Percentiles rank a stretch among this genome's conserved stretches.
Evolutionary conservation across 306 rosid genomes (phyloP).

Genomic region (Gleditsia sinensis): DNA sequence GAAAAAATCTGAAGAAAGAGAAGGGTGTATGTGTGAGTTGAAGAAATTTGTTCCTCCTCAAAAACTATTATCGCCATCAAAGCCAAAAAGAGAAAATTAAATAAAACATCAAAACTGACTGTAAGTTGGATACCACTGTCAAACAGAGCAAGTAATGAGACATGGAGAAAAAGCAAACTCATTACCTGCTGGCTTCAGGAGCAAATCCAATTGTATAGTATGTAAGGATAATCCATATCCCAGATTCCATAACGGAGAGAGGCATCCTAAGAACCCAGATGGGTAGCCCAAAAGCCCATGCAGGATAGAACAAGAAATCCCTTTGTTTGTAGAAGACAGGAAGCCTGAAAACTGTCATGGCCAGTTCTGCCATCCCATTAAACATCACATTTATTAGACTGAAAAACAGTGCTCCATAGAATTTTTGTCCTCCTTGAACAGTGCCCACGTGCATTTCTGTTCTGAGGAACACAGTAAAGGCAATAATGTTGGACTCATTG

Average conservation of each 20-base stretch:
- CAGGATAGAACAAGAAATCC: slow-evolving; percentile 74
- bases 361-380: slow-evolving; percentile 73
- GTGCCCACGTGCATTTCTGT: slow-evolving; percentile 64
- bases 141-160: not conserved
- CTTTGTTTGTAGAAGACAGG: slow-evolving; percentile 79
- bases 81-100: not conserved
- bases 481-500: too few relatives aligned
- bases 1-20: slow-evolving; percentile 54
- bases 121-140: not conserved
- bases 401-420: slow-evolving; percentile 74
- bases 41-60: not conserved
- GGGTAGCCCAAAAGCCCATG: slow-evolving; percentile 79
- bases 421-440: slow-evolving; percentile 56
- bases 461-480: slow-evolving; percentile 66
- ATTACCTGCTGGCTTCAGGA: slow-evolving; percentile 72
- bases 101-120: not conserved
- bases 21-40: not conserved
- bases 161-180: slow-evolving; percentile 10
- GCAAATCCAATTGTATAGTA: slow-evolving; percentile 86
- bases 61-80: not conserved
- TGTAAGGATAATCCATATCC: slow-evolving; percentile 70
- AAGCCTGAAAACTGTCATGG: slow-evolving; percentile 63
- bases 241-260: slow-evolving; percentile 64
- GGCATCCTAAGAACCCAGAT: slow-evolving; percentile 84
- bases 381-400: slow-evolving; percentile 68